Evolutionary conservation across 164 flowering plant genomes (phyloP).

Genomic region (Paratinospora sagittata): DNA sequence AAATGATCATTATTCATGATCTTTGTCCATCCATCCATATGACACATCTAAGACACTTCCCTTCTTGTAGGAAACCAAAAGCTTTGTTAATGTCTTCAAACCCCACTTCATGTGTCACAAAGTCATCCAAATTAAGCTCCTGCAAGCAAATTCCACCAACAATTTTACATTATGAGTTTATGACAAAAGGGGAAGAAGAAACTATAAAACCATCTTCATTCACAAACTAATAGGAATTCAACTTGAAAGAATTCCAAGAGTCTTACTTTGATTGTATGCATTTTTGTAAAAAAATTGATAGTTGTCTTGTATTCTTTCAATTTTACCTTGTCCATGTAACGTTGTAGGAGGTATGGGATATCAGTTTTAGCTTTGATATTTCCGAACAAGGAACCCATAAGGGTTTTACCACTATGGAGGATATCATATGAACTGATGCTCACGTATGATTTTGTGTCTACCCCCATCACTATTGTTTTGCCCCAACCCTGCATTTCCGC

Average conservation of each 20-base stretch:
- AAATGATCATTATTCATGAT: not conserved
- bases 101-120: too few relatives aligned
- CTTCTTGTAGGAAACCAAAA: constrained; percentile 40
- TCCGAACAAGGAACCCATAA: constrained; percentile 47
- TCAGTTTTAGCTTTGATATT: constrained; percentile 60
- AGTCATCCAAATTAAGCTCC: constrained; percentile 61
- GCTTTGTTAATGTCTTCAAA: constrained; percentile 63
- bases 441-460: constrained; percentile 38
- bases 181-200: too few relatives aligned
- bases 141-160: constrained; percentile 15
- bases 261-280: not conserved
- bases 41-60: constrained; percentile 58
- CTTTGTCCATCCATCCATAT: constrained; percentile 63
- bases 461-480: constrained; percentile 53
- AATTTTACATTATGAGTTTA: too few relatives aligned
- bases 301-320: too few relatives aligned
- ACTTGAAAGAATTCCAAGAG: not conserved
- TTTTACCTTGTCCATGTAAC: constrained; percentile 45
- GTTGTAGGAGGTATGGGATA: constrained; percentile 38
- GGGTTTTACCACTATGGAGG: constrained; percentile 31
- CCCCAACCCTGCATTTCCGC: constrained; percentile 49
- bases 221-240: too few relatives aligned
- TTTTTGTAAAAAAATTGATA: not conserved
- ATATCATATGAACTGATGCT: constrained; percentile 27
- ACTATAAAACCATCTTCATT: too few relatives aligned